Evolutionary conservation across 176 grass and related monocot species (phyloP), one percentile per base, ranked within the genome.

Genomic region (Ampelocalamus luodianensis): DNA sequence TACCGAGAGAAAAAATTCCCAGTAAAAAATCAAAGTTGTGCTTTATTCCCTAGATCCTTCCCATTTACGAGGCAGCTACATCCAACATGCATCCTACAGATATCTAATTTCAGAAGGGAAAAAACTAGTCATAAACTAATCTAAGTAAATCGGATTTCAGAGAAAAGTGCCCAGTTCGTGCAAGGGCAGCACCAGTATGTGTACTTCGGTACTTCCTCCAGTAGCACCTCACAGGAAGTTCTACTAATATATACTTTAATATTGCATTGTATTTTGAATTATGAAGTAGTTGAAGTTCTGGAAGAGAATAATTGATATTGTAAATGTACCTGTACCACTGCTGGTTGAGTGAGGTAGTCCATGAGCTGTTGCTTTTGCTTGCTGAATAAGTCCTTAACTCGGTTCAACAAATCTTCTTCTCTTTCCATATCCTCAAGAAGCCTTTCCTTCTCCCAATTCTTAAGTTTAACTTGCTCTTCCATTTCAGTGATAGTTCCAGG

Each of bases 361-460:
- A 84, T 59, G 79, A 91, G 55, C 72, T 97, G 84, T 75, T 93
- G 73, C 85, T 93, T 97, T 85, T 93, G 76, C 76, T 67, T 70
- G 55, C 18, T 69, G 44, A 93, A 94, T 79, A 84, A 89, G 45
- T 71, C 73, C 81, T 94, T 93, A 36, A 22, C 86, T 60, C 86
- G 51, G 13, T 71, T 89, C 71, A 94, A 72, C 74, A 97, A 68
- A 81, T 78, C 88, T 83, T 90, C 95, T n/a, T n/a, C 82, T 71
- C 90, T 91, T 91, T 90, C 90, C 58, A 84, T 76, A 85, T 93
- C 95, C 90, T 97, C 91, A 76, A 82, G 55, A 63, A 93, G 70
- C 75, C 87, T 97, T 78, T 97, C 95, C 78, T 83, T 91, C 74
- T 87, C 83, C 95, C 92, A 94, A 8, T 84, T 90, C 76, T 89